Conservation (phyloP, 1,284 basidiomycete genomes). For the Marasmius tenuissimus region DNA sequence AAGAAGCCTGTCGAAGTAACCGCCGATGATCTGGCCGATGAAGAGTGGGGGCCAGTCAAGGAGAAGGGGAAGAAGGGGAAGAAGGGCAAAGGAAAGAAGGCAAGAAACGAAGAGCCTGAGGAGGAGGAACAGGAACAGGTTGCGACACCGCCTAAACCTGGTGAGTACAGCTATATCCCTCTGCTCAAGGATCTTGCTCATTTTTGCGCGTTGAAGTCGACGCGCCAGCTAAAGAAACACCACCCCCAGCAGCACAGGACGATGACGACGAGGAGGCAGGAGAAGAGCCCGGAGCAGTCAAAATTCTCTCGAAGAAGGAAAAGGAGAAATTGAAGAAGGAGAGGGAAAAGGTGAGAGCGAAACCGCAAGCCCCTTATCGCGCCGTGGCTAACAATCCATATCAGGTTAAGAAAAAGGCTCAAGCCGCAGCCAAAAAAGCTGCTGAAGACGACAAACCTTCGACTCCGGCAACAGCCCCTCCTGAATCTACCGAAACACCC, state of each 20-base stretch:
- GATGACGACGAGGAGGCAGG: conserved; percentile 44
- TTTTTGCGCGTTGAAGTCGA: background rate
- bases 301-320: conserved; percentile 86
- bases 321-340: conserved; percentile 96
- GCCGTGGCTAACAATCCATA: conserved; percentile 5
- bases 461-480: conserved; percentile 14
- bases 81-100: conserved; percentile 61
- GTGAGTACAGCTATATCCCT: background rate
- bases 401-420: conserved; percentile 94
- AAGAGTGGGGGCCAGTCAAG: conserved; percentile 64
- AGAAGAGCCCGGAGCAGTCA: conserved; percentile 35
- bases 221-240: conserved; percentile 13
- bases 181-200: background rate
- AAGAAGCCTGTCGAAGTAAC: conserved; percentile 51
- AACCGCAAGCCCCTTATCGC: conserved; percentile 4
- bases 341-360: conserved; percentile 73
- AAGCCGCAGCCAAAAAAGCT: conserved; percentile 84
- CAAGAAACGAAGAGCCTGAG: conserved; percentile 40
- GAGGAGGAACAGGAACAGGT: conserved; percentile 32
- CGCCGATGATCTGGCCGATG: conserved; percentile 66
- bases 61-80: conserved; percentile 58
- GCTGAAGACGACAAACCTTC: conserved; percentile 27
- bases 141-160: background rate
- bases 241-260: conserved; percentile 39
- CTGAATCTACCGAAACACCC: conserved; percentile 19